Base-by-base conservation (phyloP, 2,329 filamentous ascomycete genomes). In the Fusarium hainanense region DNA sequence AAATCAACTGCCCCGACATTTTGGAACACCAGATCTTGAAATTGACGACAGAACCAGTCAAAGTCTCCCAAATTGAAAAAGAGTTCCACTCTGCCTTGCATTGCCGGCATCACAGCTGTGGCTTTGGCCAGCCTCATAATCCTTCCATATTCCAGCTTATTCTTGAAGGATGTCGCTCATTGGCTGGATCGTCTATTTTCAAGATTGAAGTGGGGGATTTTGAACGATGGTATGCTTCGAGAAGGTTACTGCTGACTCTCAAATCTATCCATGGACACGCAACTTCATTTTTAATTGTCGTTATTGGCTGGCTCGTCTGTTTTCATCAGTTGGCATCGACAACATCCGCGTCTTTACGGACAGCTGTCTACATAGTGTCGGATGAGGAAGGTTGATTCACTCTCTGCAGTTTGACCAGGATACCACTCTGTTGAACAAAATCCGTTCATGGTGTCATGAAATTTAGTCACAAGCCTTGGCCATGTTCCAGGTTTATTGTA, bases 21-120 rank as follows among this genome's bases (percentile, higher is more conserved):
- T 34, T 27, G 30, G 25, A 40, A 18, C 10, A n/a, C 32, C 18
- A 34, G 54, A 32, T 37, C 37, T 50, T 23, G 18, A 37, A 40
- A 50, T 66, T 55, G 49, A 60, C 62, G 63, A 66, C 28, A 20
- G 27, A 23, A 3, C 63, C 62, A 66, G n/a, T 66, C 23, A 66
- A 10, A 66, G 7, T n/a, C n/a, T 32, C 9, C 12, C 0, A 30
- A 42, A 7, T 13, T 30, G 30, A 46, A 18, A 20, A 3, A 18
- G 40, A 46, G 47, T 41, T 47, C 62, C 56, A 46, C 60, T 32
- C 18, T 52, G 16, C 18, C 4, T 14, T 47, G 9, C 21, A 23
- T 21, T 41, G 30, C 14, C 21, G n/a, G 30, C 61, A 41, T 40
- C 43, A 43, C 56, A 34, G 28, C 18, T 20, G 58, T 60, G 61